Evolutionary conservation across 768 basidiomycete genomes (phyloP).

Genomic region (Serendipita sp.): DNA sequence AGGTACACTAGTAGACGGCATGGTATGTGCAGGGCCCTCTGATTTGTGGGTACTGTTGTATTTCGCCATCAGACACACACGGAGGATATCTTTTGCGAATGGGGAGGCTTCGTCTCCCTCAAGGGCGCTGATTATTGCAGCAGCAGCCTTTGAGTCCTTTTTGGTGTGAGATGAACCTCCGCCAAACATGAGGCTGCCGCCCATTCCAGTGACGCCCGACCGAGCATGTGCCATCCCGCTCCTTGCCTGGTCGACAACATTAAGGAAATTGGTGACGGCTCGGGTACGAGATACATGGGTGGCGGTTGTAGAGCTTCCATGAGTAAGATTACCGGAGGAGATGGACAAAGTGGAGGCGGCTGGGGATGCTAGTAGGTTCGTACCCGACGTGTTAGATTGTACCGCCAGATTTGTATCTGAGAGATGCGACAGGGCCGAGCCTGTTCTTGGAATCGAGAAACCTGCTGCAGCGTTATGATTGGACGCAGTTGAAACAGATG

Average conservation of each 20-base stretch:
- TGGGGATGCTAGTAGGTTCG: background rate
- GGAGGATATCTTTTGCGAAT: background rate
- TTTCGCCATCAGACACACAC: background rate
- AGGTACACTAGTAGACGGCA: background rate
- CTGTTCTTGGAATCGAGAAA: background rate
- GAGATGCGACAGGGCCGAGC: background rate
- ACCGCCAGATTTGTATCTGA: background rate
- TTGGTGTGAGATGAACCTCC: background rate
- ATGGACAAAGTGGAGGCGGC: background rate
- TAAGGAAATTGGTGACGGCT: background rate
- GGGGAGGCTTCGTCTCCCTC: background rate
- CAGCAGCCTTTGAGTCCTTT: background rate
- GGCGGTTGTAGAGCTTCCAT: background rate
- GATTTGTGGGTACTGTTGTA: background rate
- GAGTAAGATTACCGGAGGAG: background rate
- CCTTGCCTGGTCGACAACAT: background rate
- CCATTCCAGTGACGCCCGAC: background rate
- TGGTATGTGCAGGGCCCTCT: background rate
- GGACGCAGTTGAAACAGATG: background rate
- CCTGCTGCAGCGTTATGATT: background rate
- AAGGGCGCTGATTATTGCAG: background rate
- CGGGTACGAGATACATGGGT: background rate
- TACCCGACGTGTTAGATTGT: background rate
- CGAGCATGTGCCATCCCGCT: background rate
- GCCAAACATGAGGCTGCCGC: background rate